Evolutionary conservation across 331 rosid species (phyloP), one percentile per base, ranked within the genome.

Genomic region (Quercus tomentella): DNA sequence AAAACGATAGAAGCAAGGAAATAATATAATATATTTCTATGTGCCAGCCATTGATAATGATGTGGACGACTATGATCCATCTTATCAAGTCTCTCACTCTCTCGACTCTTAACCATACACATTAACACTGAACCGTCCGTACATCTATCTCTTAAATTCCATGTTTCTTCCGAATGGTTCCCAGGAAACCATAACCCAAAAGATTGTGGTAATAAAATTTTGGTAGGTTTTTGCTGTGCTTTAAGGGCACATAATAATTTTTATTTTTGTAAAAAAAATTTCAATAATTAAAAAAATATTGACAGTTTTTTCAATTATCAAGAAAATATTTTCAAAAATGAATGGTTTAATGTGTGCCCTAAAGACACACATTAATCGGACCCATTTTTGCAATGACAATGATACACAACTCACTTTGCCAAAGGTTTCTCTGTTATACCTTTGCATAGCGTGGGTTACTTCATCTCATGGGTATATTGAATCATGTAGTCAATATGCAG

Each of bases 381-480:
- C n/a, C n/a, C n/a, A n/a, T n/a, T 41, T 41, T 41, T 9, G 11
- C 65, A 58, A 22, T 58, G 65, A 15, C 25, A 58, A 58, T 22
- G 37, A 62, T 25, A 15, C 69, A 41, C 45, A 41, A 41, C 45
- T 41, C 37, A 26, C 69, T 4, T 62, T 26, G 69, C 37, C 69
- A 25, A 33, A 66, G 71, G 71, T 31, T 31, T 17, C 49, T 66
- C 71, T 30, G 26, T 62, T 16, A 25, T 26, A 14, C 35, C 41
- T 6, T 28, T 7, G 21, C 56, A 68, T 58, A 65, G 70, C 63
- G 60, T 77, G 73, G 68, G 70, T 82, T 92, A 82, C 90, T 89
- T 86, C 84, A 69, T 78, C 65, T 84, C 79, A 21, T 76, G 74
- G 78, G 56, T 41, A 41, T 69, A 30, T 79, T 68, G 79, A 25